Base-by-base conservation (phyloP, 345 rosid species). In the Erysimum cheiranthoides region DNA sequence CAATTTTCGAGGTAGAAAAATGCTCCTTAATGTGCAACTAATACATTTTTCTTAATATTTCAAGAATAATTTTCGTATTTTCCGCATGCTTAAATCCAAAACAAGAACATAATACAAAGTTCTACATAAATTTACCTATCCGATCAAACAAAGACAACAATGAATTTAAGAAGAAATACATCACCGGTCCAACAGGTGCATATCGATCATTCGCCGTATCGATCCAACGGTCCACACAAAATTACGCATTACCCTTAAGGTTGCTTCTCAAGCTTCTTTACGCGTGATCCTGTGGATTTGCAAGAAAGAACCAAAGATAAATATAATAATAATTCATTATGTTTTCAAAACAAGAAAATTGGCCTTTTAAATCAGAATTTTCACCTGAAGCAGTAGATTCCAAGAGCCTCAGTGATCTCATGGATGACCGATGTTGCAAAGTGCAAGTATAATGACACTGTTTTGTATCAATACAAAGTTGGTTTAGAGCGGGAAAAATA, bases 311-410 rank as follows among this genome's bases (percentile, higher is more conserved):
- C 5, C 32, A 60, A 51, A 80, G 71, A 56, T 31, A 16, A 54
- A 54, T 32, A 21, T 11, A 27, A 7, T n/a, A n/a, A n/a, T 30
- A 14, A 36, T 1, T 43, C 12, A 42, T 10, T 47, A 51, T 68
- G 62, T 14, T 16, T n/a, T 50, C 39, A 70, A 21, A 50, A 7
- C 31, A 17, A 45, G 27, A 66, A 47, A 16, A 10, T 64, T 10
- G 3, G 51, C 9, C 5, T 30, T 17, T 31, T 10, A 4, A n/a
- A 21, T 27, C 1, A 13, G 32, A 27, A 31, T 6, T 4, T 2
- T 65, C 28, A 95, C 99, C 99, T 96, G 98, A 96, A 96, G 90
- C 98, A 96, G 83, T 71, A 70, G 66, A 96, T 96, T 68, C 99
- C 99, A 87, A 96, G 80, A 61, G 99, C 96, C 0, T 82, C 68